Evolutionary conservation across 2,329 filamentous ascomycete genomes (phyloP).

Genomic region (Alternaria burnsii): DNA sequence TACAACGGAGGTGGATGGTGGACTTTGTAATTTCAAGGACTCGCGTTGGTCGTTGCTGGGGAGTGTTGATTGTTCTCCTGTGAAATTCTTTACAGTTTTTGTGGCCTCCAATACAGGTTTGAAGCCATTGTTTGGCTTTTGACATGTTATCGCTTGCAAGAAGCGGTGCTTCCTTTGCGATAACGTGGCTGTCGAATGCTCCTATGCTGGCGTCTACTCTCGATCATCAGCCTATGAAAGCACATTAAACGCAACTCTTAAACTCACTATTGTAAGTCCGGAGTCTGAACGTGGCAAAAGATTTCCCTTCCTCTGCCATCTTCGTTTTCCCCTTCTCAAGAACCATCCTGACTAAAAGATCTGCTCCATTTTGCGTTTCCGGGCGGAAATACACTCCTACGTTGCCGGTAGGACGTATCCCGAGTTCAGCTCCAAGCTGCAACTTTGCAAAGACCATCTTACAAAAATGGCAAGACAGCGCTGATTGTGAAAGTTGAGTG

Average conservation of each 20-base stretch:
- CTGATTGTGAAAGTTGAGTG: no score
- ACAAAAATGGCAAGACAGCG: no score
- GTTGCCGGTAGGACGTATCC: no score
- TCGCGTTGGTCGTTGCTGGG: constrained; percentile 9
- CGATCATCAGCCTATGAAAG: no score
- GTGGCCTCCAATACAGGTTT: not conserved
- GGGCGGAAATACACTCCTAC: fast-evolving
- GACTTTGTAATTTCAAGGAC: constrained; percentile 6
- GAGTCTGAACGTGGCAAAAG: no score
- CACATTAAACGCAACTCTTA: fast-evolving
- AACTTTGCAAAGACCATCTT: no score
- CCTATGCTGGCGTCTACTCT: no score
- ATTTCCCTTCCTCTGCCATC: fast-evolving
- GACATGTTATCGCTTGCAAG: not conserved
- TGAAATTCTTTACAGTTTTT: not conserved
- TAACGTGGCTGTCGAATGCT: not conserved
- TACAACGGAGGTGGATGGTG: constrained; percentile 4
- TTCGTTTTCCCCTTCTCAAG: no score
- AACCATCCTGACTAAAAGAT: no score
- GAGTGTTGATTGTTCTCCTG: not conserved
- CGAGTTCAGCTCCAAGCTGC: no score
- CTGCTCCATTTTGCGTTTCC: no score
- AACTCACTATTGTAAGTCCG: no score
- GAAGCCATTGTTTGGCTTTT: not conserved
- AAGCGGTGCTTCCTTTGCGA: not conserved